Percentiles rank a stretch among this genome's conserved stretches.
These are phyloP conservation scores for Eutrema heterophyllum DNA, from an alignment of 345 rosid species.

Conservation along the genomic window DNA sequence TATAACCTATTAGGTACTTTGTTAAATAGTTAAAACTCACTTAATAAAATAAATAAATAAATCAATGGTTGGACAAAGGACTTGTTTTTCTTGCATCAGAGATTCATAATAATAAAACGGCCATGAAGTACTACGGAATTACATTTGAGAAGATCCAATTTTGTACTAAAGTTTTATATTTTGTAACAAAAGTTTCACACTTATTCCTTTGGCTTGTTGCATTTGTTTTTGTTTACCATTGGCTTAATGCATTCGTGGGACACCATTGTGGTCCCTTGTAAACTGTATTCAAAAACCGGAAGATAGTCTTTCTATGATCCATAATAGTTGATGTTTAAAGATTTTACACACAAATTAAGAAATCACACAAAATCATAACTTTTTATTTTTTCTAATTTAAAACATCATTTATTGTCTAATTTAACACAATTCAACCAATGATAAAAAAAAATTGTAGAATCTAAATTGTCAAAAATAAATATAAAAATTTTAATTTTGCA, in stretches of 20 bases:
- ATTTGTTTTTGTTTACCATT: not conserved
- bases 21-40: not conserved
- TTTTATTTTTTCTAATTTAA: too few relatives aligned
- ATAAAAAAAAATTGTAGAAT: too few relatives aligned
- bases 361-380: too few relatives aligned
- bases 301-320: too few relatives aligned
- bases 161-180: not conserved
- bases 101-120: not conserved
- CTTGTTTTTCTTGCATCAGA: not conserved
- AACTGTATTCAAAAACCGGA: not conserved
- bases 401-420: too few relatives aligned
- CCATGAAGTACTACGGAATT: not conserved
- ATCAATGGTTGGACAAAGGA: not conserved
- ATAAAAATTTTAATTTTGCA: too few relatives aligned
- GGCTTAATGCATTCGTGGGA: not conserved
- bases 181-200: not conserved
- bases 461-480: too few relatives aligned
- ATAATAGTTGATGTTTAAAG: too few relatives aligned
- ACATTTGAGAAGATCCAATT: not conserved
- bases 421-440: too few relatives aligned
- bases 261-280: not conserved
- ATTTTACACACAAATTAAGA: too few relatives aligned
- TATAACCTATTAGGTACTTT: not conserved
- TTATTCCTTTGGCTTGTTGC: not conserved
- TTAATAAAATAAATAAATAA: too few relatives aligned